Evolutionary conservation across 176 grass and related monocot genomes (phyloP).

Genomic region (Oryza glaberrima): DNA sequence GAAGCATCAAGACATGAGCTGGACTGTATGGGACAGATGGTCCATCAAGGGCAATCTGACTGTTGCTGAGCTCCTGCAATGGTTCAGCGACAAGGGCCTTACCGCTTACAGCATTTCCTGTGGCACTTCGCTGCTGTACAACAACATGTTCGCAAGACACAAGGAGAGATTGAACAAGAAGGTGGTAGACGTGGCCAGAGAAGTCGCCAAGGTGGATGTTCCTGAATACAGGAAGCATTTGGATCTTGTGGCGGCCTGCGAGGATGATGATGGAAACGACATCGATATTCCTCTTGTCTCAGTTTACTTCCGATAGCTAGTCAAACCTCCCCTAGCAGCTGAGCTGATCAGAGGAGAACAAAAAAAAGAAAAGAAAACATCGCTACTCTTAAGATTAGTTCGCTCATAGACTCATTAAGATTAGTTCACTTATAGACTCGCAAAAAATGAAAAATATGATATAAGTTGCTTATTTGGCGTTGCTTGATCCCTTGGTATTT

Average conservation of each 20-base stretch:
- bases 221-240: slow-evolving; percentile 59
- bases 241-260: slow-evolving; percentile 69
- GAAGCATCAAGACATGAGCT: slow-evolving; percentile 71
- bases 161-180: slow-evolving; percentile 63
- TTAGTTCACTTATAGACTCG: neutral
- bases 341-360: too few species aligned
- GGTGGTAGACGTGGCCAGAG: slow-evolving; percentile 56
- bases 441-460: neutral
- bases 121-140: slow-evolving; percentile 63
- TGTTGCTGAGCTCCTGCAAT: slow-evolving; percentile 56
- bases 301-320: slow-evolving; percentile 55
- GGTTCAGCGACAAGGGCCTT: slow-evolving; percentile 64
- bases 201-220: slow-evolving; percentile 64
- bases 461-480: neutral
- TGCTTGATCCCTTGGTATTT: neutral
- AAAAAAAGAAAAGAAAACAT: too few species aligned
- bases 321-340: too few species aligned
- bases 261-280: slow-evolving; percentile 62
- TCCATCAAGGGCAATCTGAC: slow-evolving; percentile 65
- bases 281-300: slow-evolving; percentile 69
- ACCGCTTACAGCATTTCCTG: slow-evolving; percentile 71
- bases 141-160: slow-evolving; percentile 67
- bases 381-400: neutral
- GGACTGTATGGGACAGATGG: slow-evolving; percentile 79
- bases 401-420: neutral